These are phyloP conservation scores for Sarocladium strictum DNA, from an alignment of 2,329 filamentous ascomycete genomes.

Conservation along the genomic window DNA sequence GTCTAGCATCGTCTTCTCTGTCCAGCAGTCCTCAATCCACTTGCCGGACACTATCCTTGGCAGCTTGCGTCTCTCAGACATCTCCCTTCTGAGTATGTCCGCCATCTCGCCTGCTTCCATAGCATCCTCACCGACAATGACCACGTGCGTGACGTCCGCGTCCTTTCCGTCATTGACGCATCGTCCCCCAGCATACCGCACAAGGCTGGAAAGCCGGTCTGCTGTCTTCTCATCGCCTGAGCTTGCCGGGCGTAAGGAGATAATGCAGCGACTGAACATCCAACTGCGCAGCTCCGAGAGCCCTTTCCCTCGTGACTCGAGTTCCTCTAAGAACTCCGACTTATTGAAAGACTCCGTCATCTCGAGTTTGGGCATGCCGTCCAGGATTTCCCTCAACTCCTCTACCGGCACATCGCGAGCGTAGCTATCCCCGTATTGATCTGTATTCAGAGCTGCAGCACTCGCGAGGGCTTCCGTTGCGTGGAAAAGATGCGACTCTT, in stretches of 20 bases:
- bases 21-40: slow-evolving; percentile 81
- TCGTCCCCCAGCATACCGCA: slow-evolving; percentile 64
- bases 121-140: slow-evolving; percentile 42
- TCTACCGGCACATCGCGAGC: slow-evolving; percentile 59
- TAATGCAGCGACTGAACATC: slow-evolving; percentile 43
- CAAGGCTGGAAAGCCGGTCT: slow-evolving; percentile 45
- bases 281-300: slow-evolving; percentile 44
- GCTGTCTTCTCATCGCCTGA: slow-evolving; percentile 26
- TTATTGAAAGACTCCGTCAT: slow-evolving; percentile 35
- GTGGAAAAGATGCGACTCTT: slow-evolving; percentile 65
- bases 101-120: slow-evolving; percentile 30
- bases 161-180: slow-evolving; percentile 47
- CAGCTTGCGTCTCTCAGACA: slow-evolving; percentile 38
- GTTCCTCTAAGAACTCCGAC: slow-evolving; percentile 42
- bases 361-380: slow-evolving; percentile 44
- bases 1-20: slow-evolving; percentile 69
- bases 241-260: slow-evolving; percentile 31
- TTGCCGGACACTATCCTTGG: slow-evolving; percentile 62
- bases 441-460: slow-evolving; percentile 57
- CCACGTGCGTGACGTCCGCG: slow-evolving; percentile 63
- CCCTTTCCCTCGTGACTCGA: slow-evolving; percentile 51
- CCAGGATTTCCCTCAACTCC: slow-evolving; percentile 52
- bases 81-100: slow-evolving; percentile 36
- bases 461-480: slow-evolving; percentile 50
- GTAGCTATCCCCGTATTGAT: slow-evolving; percentile 80